These are phyloP conservation scores for Venturia asperata DNA, from an alignment of 2,329 filamentous ascomycete species.

Conservation along the genomic window DNA sequence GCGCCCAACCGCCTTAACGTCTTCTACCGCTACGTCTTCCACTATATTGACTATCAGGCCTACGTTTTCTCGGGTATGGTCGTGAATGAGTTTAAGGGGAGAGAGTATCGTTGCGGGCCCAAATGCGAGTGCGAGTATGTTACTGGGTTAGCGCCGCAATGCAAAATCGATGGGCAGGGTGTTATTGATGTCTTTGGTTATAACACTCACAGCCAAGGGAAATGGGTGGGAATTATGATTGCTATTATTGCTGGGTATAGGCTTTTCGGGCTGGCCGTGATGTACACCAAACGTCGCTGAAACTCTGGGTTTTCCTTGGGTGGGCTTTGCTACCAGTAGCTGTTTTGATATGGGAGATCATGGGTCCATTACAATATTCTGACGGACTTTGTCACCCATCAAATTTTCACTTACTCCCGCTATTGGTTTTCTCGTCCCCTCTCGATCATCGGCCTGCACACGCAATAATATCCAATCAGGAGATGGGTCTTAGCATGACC, in stretches of 20 bases:
- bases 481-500: too few relatives aligned
- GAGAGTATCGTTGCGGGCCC: slow-evolving; percentile 55
- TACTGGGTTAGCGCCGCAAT: slow-evolving; percentile 54
- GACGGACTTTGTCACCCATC: too few relatives aligned
- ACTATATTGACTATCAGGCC: slow-evolving; percentile 80
- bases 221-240: slow-evolving; percentile 71
- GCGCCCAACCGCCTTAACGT: slow-evolving; percentile 63
- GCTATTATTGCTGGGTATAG: slow-evolving; percentile 69
- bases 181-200: slow-evolving; percentile 68
- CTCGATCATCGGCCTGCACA: too few relatives aligned
- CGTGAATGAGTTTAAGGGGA: slow-evolving; percentile 71
- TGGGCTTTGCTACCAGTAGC: background rate
- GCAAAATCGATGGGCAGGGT: slow-evolving; percentile 62
- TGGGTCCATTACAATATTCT: background rate
- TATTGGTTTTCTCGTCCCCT: too few relatives aligned
- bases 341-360: background rate
- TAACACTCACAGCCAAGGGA: slow-evolving; percentile 52
- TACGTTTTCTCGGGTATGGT: slow-evolving; percentile 92
- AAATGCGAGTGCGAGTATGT: slow-evolving; percentile 65
- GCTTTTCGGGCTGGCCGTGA: slow-evolving; percentile 57
- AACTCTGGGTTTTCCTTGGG: background rate
- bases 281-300: slow-evolving; percentile 33
- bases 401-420: too few relatives aligned
- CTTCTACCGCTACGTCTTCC: slow-evolving; percentile 82
- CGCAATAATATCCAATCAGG: too few relatives aligned